Percentiles rank a stretch among this genome's conserved stretches.
These are phyloP conservation scores for Staphylotrichum tortipilum DNA, from an alignment of 495 filamentous ascomycete species.

Conservation along the genomic window DNA sequence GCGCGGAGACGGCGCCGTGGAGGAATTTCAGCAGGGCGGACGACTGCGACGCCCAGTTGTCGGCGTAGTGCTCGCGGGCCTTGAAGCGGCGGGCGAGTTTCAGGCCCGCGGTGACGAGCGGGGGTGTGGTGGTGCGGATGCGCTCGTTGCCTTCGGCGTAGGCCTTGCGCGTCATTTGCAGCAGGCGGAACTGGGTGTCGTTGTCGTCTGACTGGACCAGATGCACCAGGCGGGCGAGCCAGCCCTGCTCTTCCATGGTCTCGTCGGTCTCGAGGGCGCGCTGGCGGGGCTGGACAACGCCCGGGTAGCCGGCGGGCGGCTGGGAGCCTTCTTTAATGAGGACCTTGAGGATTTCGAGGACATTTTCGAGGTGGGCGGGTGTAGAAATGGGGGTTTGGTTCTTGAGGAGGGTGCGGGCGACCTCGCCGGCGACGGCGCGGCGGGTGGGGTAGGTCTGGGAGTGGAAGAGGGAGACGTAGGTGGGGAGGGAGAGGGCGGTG, in stretches of 20 bases:
- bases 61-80: constrained; percentile 82
- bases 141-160: constrained; percentile 91
- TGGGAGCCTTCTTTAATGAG: constrained; percentile 89
- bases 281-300: constrained; percentile 54
- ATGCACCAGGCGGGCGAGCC: constrained; percentile 86
- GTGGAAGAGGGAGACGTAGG: constrained; percentile 80
- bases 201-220: constrained; percentile 75
- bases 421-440: constrained; percentile 79
- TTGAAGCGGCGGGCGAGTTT: constrained; percentile 88
- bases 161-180: constrained; percentile 80
- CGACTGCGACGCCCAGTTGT: constrained; percentile 87
- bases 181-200: constrained; percentile 87
- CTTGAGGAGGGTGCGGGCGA: constrained; percentile 67
- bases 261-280: constrained; percentile 77
- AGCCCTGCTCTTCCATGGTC: constrained; percentile 94
- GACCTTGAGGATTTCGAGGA: constrained; percentile 78
- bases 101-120: constrained; percentile 81
- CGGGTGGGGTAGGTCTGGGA: constrained; percentile 90
- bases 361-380: constrained; percentile 72
- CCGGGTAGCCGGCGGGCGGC: constrained; percentile 73
- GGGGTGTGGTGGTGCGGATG: constrained; percentile 89
- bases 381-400: constrained; percentile 72
- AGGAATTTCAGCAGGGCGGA: constrained; percentile 90
- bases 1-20: constrained; percentile 74
- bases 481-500: constrained; percentile 83